phyloP scores from a whole-genome alignment of 2,329 filamentous ascomycete species.

The Colletotrichum paranaense region DNA sequence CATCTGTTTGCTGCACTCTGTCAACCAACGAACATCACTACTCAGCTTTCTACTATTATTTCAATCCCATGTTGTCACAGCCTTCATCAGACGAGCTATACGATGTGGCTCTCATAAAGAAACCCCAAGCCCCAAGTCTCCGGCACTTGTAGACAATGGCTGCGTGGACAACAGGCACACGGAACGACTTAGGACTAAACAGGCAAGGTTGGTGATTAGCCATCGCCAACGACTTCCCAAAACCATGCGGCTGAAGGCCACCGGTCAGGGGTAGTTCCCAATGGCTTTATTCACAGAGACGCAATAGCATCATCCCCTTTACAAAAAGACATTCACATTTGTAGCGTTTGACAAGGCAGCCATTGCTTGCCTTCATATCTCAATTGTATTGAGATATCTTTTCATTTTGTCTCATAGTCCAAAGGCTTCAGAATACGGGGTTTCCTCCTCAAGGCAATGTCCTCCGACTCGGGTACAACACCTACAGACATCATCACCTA shows the following conservation, averaged over 20 bases:
- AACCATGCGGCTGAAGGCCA: conserved; percentile 25
- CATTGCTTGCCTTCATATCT: background rate
- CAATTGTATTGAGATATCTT: background rate
- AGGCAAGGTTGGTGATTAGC: background rate
- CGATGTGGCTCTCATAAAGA: background rate
- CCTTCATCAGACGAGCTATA: background rate
- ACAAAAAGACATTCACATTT: background rate
- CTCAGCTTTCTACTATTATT: background rate
- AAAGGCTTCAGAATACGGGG: background rate
- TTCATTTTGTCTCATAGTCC: background rate
- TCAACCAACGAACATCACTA: background rate
- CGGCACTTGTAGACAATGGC: background rate
- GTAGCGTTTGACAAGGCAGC: background rate
- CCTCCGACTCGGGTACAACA: conserved; percentile 2
- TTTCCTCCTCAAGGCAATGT: background rate
- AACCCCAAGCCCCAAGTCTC: background rate
- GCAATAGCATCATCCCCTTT: background rate
- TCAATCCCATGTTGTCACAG: background rate
- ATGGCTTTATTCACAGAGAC: background rate
- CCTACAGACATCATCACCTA: conserved; percentile 32
- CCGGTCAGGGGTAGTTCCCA: conserved; percentile 8
- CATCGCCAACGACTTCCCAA: conserved; percentile 24
- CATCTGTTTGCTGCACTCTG: background rate
- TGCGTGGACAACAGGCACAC: background rate
- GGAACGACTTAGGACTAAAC: background rate